These are phyloP conservation scores for Sporisorium sorghi DNA, from an alignment of 1,284 basidiomycete genomes.

Conservation along the genomic window DNA sequence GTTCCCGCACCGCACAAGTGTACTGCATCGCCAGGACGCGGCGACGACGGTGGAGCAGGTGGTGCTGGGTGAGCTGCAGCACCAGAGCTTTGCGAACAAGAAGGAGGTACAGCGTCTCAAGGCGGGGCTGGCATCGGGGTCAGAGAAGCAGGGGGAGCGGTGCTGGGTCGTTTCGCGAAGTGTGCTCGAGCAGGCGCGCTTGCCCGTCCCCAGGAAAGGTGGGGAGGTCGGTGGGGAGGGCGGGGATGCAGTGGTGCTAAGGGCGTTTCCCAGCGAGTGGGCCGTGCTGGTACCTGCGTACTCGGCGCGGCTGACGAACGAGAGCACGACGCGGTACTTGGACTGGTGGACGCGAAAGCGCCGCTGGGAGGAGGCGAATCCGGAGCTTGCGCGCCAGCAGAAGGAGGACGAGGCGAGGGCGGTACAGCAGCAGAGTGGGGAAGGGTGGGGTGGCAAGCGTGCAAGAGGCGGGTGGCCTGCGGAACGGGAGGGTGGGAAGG, in stretches of 20 bases:
- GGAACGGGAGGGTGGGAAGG: too few species aligned
- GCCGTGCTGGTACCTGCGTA: constrained; percentile 21
- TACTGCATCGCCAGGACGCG: constrained; percentile 10
- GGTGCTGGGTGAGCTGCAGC: constrained; percentile 13
- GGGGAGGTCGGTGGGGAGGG: not conserved
- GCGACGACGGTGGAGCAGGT: not conserved
- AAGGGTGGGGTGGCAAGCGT: not conserved
- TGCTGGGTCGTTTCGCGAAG: not conserved
- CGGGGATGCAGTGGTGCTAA: not conserved
- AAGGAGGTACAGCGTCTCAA: constrained; percentile 8
- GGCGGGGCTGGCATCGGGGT: too few species aligned
- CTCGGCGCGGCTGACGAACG: constrained; percentile 38
- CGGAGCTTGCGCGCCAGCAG: constrained; percentile 13
- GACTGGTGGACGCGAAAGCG: constrained; percentile 44
- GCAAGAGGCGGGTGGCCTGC: not conserved
- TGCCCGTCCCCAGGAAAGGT: not conserved
- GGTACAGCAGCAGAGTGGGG: not conserved
- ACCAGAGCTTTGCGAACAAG: constrained; percentile 7
- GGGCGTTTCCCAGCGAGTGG: constrained; percentile 17
- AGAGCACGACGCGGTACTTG: constrained; percentile 36
- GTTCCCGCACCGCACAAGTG: not conserved
- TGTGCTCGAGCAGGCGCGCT: not conserved
- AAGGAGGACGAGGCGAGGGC: not conserved
- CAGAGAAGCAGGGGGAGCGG: too few species aligned
- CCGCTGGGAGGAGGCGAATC: constrained; percentile 36